These are phyloP conservation scores for Scolecobasidium constrictum DNA, from an alignment of 2,329 filamentous ascomycete genomes.

Conservation along the genomic window DNA sequence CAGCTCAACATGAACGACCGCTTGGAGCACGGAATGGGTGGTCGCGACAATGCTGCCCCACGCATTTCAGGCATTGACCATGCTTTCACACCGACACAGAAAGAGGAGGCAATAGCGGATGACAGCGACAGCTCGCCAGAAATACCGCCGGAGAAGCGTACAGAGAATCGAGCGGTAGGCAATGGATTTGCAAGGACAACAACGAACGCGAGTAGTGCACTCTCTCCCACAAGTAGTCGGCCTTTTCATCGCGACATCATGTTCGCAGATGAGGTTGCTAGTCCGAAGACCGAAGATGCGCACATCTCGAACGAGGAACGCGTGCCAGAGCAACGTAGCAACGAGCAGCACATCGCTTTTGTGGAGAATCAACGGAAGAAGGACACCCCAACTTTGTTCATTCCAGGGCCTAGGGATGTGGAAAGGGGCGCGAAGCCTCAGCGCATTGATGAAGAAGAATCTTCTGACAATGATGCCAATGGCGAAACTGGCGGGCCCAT, in stretches of 20 bases:
- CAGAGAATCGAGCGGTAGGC: background rate
- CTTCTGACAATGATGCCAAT: slow-evolving; percentile 4
- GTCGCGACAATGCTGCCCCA: slow-evolving; percentile 55
- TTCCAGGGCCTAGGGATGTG: slow-evolving; percentile 83
- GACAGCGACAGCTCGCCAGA: background rate
- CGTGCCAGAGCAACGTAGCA: slow-evolving; percentile 41
- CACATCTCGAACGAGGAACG: slow-evolving; percentile 37
- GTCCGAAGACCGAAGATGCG: slow-evolving; percentile 44
- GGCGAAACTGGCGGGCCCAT: slow-evolving; percentile 11
- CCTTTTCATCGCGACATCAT: slow-evolving; percentile 43
- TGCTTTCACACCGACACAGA: no score
- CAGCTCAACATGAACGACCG: slow-evolving; percentile 38
- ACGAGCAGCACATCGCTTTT: slow-evolving; percentile 80
- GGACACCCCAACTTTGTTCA: slow-evolving; percentile 66
- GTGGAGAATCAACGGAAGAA: slow-evolving; percentile 72
- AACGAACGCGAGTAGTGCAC: no score
- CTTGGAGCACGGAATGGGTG: slow-evolving; percentile 36
- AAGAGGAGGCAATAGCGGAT: background rate
- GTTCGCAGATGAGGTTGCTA: slow-evolving; percentile 57
- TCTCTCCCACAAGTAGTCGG: slow-evolving; percentile 14
- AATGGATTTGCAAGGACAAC: no score
- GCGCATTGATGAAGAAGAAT: slow-evolving; percentile 39
- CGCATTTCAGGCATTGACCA: slow-evolving; percentile 25
- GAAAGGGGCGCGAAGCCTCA: slow-evolving; percentile 69
- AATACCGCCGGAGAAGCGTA: background rate